Percentiles rank a stretch among this genome's conserved stretches.
Conservation (phyloP, 2,329 filamentous ascomycete species). For the Fusarium sp. region DNA sequence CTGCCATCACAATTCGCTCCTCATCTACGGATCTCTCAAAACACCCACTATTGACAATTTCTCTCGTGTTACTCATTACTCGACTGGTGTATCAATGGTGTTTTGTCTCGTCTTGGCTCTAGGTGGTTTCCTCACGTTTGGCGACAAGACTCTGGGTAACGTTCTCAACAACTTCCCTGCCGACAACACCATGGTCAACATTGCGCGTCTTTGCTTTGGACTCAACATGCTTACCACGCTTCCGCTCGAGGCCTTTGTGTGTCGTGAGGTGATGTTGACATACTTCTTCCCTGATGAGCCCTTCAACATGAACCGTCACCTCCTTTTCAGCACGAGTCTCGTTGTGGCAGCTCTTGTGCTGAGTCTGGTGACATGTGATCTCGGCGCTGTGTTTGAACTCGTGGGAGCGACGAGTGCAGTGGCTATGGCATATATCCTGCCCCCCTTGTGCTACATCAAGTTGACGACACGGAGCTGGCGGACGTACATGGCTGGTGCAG, state of each 20-base stretch:
- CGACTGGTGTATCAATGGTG: conserved; percentile 88
- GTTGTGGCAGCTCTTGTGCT: conserved; percentile 83
- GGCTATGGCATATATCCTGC: conserved; percentile 93
- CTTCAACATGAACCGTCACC: conserved; percentile 84
- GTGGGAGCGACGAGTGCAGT: conserved; percentile 96
- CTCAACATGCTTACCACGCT: conserved; percentile 99
- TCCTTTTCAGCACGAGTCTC: conserved; percentile 85
- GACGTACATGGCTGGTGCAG: conserved; percentile 75
- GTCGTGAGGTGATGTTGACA: conserved; percentile 93
- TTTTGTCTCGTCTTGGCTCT: conserved; percentile 91
- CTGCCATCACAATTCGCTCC: conserved; percentile 91
- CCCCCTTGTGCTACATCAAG: conserved; percentile 95
- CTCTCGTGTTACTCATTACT: conserved; percentile 91
- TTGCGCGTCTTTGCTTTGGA: conserved; percentile 94
- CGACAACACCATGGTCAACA: conserved; percentile 92
- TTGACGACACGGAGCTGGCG: conserved; percentile 81
- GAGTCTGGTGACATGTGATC: conserved; percentile 88
- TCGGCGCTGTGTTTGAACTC: conserved; percentile 94
- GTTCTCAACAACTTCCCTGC: conserved; percentile 97
- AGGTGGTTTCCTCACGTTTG: conserved; percentile 91
- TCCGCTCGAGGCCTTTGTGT: conserved; percentile 96
- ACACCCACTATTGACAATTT: conserved; percentile 97
- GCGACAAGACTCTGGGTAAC: conserved; percentile 90
- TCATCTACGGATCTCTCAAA: conserved; percentile 95
- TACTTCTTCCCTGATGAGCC: conserved; percentile 78